Base-by-base conservation (phyloP, 164 flowering plant species). In the Liquidambar formosana region DNA sequence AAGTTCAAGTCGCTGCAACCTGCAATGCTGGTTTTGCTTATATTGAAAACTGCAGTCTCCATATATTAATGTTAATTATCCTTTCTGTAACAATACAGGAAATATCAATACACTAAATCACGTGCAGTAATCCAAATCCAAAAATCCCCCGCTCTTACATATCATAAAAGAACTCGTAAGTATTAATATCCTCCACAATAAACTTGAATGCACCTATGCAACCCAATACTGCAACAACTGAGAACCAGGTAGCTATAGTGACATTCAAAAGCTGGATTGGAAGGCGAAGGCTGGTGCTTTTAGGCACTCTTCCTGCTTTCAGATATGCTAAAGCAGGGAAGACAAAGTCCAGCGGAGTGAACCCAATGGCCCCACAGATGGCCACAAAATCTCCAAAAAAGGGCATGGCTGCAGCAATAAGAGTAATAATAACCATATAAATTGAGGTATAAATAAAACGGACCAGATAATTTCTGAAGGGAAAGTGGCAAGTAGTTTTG, bases 281-380 rank as follows among this genome's bases (percentile, higher is more conserved):
- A 15, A 61, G 47, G 10, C 70, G 64, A 33, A 74, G 58, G 26
- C 18, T 26, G 11, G 57, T 28, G 45, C 71, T 67, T 65, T 72
- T 61, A 5, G 87, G 84, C 76, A 77, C 26, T 65, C 67, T 80
- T 54, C 89, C 88, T 12, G 86, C 86, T 72, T 85, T 85, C 64
- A 85, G 64, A 57, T 68, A 85, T 26, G 88, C 87, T 46, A 87
- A 13, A 60, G 79, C 82, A 15, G 91, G 91, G 72, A 87, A 81
- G 48, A 85, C 83, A 61, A 87, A 87, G 57, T 85, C 91, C 41
- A 87, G 82, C 0, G 91, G 91, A 21, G 91, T 87, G 78, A 87
- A 87, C 21, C 91, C 91, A 66, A 87, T 74, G 27, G 91, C 89
- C 21, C 91, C 91, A 76, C 91, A 87, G 23, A 87, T 85, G 60